A percentile compares a stretch with the other conserved stretches of the same genome.
These are phyloP conservation scores for Straminergon stramineum DNA, from an alignment of 225 moss, liverwort and hornwort genomes.

Conservation along the genomic window DNA sequence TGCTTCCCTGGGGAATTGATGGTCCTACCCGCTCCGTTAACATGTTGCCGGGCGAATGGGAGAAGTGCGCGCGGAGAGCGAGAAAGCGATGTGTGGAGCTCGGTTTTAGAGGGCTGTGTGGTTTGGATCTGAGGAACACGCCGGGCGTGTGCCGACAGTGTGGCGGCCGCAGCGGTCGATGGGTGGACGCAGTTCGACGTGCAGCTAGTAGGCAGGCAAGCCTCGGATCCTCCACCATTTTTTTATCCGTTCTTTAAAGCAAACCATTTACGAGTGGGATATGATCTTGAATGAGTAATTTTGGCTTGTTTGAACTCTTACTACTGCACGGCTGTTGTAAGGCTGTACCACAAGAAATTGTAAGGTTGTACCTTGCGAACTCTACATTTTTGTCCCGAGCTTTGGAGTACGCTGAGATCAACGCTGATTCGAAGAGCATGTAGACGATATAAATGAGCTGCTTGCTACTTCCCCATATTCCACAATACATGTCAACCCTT, in stretches of 20 bases:
- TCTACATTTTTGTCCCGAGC: background rate
- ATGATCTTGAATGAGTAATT: background rate
- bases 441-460: background rate
- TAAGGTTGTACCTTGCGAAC: background rate
- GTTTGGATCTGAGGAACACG: background rate
- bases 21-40: background rate
- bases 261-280: background rate
- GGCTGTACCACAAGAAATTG: background rate
- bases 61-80: background rate
- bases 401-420: background rate
- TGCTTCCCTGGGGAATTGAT: background rate
- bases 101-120: background rate
- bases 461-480: background rate
- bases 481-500: background rate
- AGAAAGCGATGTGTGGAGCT: too few relatives aligned
- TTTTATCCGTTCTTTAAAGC: background rate
- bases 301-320: background rate
- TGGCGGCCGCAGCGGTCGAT: background rate
- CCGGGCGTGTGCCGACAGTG: conserved; percentile 2
- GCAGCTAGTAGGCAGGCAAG: background rate
- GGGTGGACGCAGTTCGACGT: background rate
- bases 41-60: background rate
- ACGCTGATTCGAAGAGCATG: background rate
- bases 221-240: background rate
- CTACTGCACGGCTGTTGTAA: background rate